Percentiles rank a stretch among this genome's conserved stretches.
Conservation (phyloP, 768 basidiomycete genomes). For the Agaricus subrufescens region DNA sequence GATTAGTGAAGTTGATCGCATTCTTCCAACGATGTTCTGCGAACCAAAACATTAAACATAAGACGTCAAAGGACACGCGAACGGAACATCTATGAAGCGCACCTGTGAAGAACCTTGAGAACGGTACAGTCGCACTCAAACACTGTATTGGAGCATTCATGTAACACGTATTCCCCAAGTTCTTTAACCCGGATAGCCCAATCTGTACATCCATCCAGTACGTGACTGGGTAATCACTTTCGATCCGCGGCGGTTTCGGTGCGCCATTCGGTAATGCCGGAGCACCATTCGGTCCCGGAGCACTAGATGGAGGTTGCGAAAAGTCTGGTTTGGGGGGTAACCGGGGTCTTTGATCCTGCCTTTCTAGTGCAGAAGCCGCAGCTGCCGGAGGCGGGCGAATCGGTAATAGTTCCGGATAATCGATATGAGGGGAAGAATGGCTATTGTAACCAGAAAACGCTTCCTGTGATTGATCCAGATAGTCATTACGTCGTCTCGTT, state of each 20-base stretch:
- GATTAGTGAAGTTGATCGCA: conserved; percentile 82
- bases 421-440: conserved; percentile 43
- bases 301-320: background rate
- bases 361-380: conserved; percentile 62
- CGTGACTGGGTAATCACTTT: conserved; percentile 72
- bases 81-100: conserved; percentile 16
- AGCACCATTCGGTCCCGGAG: conserved; percentile 8
- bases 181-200: conserved; percentile 85
- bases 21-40: conserved; percentile 76
- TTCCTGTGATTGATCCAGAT: conserved; percentile 73
- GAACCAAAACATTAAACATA: conserved; percentile 2
- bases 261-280: conserved; percentile 16
- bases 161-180: conserved; percentile 95
- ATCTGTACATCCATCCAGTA: conserved; percentile 84
- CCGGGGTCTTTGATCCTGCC: conserved; percentile 72
- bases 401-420: conserved; percentile 75
- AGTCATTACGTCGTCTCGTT: conserved; percentile 67
- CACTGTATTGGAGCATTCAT: conserved; percentile 99
- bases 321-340: conserved; percentile 24
- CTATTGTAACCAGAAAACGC: conserved; percentile 39
- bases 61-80: background rate
- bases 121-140: conserved; percentile 89
- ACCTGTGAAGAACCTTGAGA: conserved; percentile 92
- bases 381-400: conserved; percentile 79
- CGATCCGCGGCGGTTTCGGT: conserved; percentile 63